A percentile compares a stretch with the other conserved stretches of the same genome.
Conservation (phyloP, 2,329 filamentous ascomycete species). For the Ophiocordyceps camponoti-leonardi region DNA sequence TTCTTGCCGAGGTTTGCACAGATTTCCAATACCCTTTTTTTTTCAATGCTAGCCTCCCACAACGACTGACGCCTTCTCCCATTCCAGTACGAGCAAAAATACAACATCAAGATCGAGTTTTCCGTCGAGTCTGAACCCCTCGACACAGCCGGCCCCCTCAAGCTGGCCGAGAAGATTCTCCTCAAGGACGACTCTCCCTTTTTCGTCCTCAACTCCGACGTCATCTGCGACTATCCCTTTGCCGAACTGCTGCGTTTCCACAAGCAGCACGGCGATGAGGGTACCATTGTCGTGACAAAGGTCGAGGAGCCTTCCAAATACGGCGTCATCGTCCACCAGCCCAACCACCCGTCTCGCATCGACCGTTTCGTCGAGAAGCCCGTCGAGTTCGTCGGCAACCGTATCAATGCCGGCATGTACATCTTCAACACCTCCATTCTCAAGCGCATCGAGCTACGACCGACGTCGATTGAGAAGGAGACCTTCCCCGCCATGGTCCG, state of each 20-base stretch:
- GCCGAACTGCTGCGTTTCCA: conserved; percentile 80
- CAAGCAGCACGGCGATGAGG: conserved; percentile 82
- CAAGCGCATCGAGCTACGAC: conserved; percentile 81
- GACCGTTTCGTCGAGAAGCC: conserved; percentile 99
- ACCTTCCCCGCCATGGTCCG: conserved; percentile 89
- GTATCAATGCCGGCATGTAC: conserved; percentile 97
- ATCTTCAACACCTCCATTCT: conserved; percentile 89
- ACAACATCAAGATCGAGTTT: conserved; percentile 91
- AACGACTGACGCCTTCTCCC: background rate
- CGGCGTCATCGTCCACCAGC: conserved; percentile 95
- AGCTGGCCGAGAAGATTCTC: conserved; percentile 83
- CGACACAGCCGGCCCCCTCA: conserved; percentile 86
- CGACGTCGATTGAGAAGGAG: conserved; percentile 96
- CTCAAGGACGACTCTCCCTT: conserved; percentile 89
- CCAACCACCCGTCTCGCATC: conserved; percentile 75
- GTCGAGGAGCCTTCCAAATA: conserved; percentile 99
- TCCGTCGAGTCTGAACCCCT: conserved; percentile 92
- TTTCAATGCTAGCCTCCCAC: background rate
- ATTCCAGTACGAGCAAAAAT: conserved; percentile 70
- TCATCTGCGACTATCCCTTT: conserved; percentile 97
- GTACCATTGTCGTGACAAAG: conserved; percentile 96
- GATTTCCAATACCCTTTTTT: background rate
- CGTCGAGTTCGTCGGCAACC: conserved; percentile 94
- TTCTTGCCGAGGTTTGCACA: conserved; percentile 59
- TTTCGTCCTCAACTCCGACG: conserved; percentile 96